A percentile compares a stretch with the other conserved stretches of the same genome.
phyloP scores from a whole-genome alignment of 192 early-diverging fungal genomes.

The Umbelopsis sp. region DNA sequence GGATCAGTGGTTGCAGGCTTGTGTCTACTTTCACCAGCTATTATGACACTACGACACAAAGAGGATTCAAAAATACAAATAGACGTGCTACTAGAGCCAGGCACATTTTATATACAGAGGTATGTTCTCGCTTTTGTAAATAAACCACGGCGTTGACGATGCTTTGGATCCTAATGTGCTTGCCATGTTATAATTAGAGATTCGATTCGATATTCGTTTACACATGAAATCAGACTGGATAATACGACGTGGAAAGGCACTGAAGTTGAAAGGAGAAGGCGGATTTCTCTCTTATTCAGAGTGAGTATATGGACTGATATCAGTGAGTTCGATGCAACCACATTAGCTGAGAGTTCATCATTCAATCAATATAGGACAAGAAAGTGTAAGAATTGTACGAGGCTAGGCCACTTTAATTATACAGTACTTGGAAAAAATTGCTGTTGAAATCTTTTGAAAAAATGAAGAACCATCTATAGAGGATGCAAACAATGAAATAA shows the following conservation, averaged over 20 bases:
- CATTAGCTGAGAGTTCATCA: not conserved
- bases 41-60: slow-evolving; percentile 71
- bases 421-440: no score
- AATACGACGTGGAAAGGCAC: slow-evolving; percentile 57
- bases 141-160: not conserved
- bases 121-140: not conserved
- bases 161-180: not conserved
- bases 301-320: slow-evolving; percentile 32
- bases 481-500: no score
- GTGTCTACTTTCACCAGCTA: slow-evolving; percentile 69
- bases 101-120: slow-evolving; percentile 76
- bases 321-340: not conserved
- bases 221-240: slow-evolving; percentile 72
- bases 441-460: no score
- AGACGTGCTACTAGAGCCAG: slow-evolving; percentile 62
- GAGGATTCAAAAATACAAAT: slow-evolving; percentile 60
- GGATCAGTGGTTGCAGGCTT: slow-evolving; percentile 76
- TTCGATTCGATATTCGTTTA: slow-evolving; percentile 72
- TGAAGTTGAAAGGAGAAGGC: slow-evolving; percentile 52
- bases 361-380: not conserved
- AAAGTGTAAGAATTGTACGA: not conserved
- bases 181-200: slow-evolving; percentile 34
- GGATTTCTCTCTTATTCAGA: slow-evolving; percentile 78
- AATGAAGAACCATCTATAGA: no score
- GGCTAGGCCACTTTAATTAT: no score